Evolutionary conservation across 306 rosid genomes (phyloP), one percentile per base, ranked within the genome.

Genomic region (Vigna hirtella): DNA sequence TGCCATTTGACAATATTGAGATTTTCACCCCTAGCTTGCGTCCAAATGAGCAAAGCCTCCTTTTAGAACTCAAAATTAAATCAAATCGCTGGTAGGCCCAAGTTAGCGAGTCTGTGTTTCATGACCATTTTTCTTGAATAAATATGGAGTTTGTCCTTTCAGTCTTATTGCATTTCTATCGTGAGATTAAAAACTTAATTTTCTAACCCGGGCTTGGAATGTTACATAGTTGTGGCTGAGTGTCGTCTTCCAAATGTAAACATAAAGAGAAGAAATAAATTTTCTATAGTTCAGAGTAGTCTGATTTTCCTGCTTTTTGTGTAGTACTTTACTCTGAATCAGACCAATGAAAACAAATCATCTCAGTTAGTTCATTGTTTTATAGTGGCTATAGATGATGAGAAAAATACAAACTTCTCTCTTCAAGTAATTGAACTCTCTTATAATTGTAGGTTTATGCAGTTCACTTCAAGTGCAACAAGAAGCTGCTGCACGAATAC

Each of bases 401-500:
- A 3, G 34, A 58, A 58, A 58, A 24, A 14, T 58, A 16, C 12
- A 2, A 26, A 58, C 18, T 24, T 58, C 4, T 58, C 38, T 26
- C 34, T 30, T 30, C 34, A 30, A 51, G 59, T 51, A 43, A 55
- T 65, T 66, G 56, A 1, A 18, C 22, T 61, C 70, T 61, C 53
- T 18, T 24, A 66, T 49, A 56, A 78, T 69, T 80, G 70, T 86
- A 95, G 97, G 98, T 89, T 73, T 95, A 95, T 81, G 95, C 76
- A 20, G 98, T 95, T 79, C 98, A 95, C 78, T 95, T 95, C 87
- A 95, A 95, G 86, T 95, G 98, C 90, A 95, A 95, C 93, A 89
- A 95, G 87, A 95, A 93, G 79, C 86, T 82, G 22, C 73, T 92
- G 4, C 83, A 90, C 7, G 98, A 95, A 85, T 92, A 88, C 77